A percentile compares a stretch with the other conserved stretches of the same genome.
Conservation (phyloP, 139 green algal genomes). For the Chlamydomonas sp. region DNA sequence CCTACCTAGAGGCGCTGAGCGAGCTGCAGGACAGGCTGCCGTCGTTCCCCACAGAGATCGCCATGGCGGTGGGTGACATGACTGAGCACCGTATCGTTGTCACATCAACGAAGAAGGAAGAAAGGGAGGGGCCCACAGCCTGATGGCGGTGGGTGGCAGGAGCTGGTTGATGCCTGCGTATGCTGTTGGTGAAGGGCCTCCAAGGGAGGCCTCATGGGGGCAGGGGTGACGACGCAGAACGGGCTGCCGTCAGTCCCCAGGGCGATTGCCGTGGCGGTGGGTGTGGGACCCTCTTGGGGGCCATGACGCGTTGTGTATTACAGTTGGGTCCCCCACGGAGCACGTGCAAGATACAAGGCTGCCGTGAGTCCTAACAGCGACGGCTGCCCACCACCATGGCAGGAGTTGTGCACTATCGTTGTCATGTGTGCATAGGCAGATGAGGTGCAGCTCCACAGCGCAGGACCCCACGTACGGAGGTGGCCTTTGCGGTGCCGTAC, state of each 20-base stretch:
- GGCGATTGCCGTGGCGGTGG: too few relatives aligned
- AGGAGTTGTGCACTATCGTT: neutral
- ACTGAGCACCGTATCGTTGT: neutral
- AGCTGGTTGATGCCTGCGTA: neutral
- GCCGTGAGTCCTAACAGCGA: too few relatives aligned
- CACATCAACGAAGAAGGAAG: neutral
- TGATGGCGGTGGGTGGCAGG: neutral
- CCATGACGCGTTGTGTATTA: too few relatives aligned
- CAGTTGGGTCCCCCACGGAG: too few relatives aligned
- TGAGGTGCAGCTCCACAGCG: neutral
- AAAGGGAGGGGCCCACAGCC: neutral
- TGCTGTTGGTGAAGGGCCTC: too few relatives aligned
- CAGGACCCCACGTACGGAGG: neutral
- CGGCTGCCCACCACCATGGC: neutral
- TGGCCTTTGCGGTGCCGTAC: neutral
- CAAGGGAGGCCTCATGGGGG: too few relatives aligned
- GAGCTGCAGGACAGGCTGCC: conserved; percentile 85
- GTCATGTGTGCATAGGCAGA: neutral
- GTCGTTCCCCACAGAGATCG: conserved; percentile 74
- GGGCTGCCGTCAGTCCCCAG: too few relatives aligned
- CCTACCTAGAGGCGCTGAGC: conserved; percentile 75
- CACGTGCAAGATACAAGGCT: too few relatives aligned
- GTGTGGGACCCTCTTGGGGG: too few relatives aligned
- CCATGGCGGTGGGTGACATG: conserved; percentile 43
- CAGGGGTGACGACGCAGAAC: too few relatives aligned